Base-by-base conservation (phyloP, 2,329 filamentous ascomycete genomes). In the Botryotinia calthae region DNA sequence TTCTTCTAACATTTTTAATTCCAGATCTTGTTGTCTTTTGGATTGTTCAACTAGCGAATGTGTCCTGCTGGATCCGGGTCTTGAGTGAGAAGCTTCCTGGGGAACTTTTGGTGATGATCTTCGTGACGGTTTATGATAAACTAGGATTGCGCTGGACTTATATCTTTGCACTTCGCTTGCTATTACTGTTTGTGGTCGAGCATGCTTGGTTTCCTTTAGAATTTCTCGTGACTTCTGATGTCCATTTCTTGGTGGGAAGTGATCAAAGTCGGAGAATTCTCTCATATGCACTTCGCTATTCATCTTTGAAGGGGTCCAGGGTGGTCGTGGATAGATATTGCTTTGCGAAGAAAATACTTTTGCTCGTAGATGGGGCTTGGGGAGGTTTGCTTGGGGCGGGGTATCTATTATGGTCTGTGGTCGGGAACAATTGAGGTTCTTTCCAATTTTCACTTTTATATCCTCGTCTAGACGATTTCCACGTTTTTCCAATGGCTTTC, bases 291-390 rank as follows among this genome's bases (percentile, higher is more conserved):
- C 25, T 54, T n/a, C 25, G 14, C n/a, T 28, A 16, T 28, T 16
- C 10, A 14, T 54, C 28, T 0, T 18, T 1, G 12, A 28, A 16
- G 14, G 25, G 12, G 12, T 16, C 8, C 12, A 12, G 5, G 51
- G 5, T 3, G 25, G 5, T 28, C 25, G 5, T 54, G 25, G 3
- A 3, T 1, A 16, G 2, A 7, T 3, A 14, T 2, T n/a, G 25
- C 14, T 54, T 54, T 6, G 51, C 25, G 51, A 54, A 1, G 51
- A 54, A 54, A 0, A 54, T n/a, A 2, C 3, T 54, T 7, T 28
- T 28, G 12, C n/a, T 28, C 51, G 12, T n/a, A n/a, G n/a, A n/a
- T n/a, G n/a, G n/a, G n/a, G n/a, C n/a, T n/a, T n/a, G n/a, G n/a
- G n/a, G n/a, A n/a, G n/a, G n/a, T n/a, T n/a, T n/a, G n/a, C n/a